phyloP scores from a whole-genome alignment of 2,329 filamentous ascomycete genomes.

The Fusarium oxysporum region DNA sequence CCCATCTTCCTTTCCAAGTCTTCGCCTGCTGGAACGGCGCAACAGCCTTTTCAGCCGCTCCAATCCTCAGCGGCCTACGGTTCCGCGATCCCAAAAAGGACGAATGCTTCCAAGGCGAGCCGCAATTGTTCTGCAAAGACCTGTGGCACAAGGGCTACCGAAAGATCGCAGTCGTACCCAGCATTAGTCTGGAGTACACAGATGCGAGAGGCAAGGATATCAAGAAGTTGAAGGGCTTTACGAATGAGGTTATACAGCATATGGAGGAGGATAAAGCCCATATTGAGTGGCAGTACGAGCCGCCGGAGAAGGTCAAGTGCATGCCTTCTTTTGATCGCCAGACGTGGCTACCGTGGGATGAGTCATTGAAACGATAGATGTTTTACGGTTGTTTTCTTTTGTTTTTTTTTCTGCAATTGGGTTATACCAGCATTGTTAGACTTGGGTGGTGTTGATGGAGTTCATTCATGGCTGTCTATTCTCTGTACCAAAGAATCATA shows the following conservation, averaged over 20 bases:
- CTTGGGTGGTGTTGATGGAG: conserved; percentile 15
- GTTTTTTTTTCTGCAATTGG: background rate
- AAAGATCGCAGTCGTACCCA: conserved; percentile 67
- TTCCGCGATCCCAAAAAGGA: conserved; percentile 56
- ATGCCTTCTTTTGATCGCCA: conserved; percentile 57
- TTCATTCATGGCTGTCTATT: conserved; percentile 7
- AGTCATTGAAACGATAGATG: conserved; percentile 24
- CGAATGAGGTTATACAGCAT: conserved; percentile 49
- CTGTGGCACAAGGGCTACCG: conserved; percentile 62
- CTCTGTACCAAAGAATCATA: background rate
- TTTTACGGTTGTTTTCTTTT: background rate
- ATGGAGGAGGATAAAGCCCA: conserved; percentile 46
- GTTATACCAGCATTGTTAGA: conserved; percentile 15
- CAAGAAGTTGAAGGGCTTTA: conserved; percentile 65
- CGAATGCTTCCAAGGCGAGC: conserved; percentile 67
- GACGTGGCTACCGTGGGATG: conserved; percentile 55
- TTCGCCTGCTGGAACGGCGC: conserved; percentile 72
- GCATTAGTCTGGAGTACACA: conserved; percentile 66
- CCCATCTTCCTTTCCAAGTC: conserved; percentile 65
- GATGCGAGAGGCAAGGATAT: conserved; percentile 57
- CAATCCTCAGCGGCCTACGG: conserved; percentile 56
- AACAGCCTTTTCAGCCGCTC: conserved; percentile 61
- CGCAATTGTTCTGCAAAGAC: conserved; percentile 67
- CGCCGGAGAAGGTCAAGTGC: conserved; percentile 62
- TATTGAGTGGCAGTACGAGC: conserved; percentile 58